phyloP scores from a whole-genome alignment of 805 yeast genomes.

The Metschnikowia peoriensis region DNA sequence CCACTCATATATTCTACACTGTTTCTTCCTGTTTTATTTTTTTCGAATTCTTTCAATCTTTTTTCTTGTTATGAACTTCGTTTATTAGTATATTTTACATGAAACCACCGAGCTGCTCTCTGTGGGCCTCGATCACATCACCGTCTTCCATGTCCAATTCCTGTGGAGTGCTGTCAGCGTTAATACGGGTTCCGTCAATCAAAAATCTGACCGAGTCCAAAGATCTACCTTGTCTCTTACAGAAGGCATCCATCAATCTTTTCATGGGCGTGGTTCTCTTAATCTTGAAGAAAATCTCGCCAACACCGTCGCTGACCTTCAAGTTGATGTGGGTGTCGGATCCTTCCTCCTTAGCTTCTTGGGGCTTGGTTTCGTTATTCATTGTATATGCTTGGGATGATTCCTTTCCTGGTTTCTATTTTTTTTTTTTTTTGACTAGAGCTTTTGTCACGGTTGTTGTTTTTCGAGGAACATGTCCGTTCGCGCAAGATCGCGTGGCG shows the following conservation, averaged over 20 bases:
- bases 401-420: not conserved
- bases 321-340: constrained; percentile 75
- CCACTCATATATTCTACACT: no score
- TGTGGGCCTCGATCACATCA: constrained; percentile 94
- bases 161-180: constrained; percentile 88
- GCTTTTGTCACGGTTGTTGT: not conserved
- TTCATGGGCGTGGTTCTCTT: constrained; percentile 88
- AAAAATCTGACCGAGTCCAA: constrained; percentile 80
- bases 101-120: constrained; percentile 82
- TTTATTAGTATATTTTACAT: constrained; percentile 9
- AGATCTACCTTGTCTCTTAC: constrained; percentile 95
- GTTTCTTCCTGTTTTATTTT: no score
- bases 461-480: constrained; percentile 4
- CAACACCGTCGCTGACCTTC: constrained; percentile 89
- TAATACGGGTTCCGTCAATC: constrained; percentile 89
- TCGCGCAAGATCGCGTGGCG: not conserved
- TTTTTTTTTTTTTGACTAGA: not conserved
- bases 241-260: constrained; percentile 96
- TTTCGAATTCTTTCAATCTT: not conserved
- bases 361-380: constrained; percentile 15
- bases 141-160: constrained; percentile 92
- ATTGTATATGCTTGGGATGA: not conserved
- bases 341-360: constrained; percentile 22
- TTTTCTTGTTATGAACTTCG: not conserved
- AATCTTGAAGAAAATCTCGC: constrained; percentile 94